A percentile compares a stretch with the other conserved stretches of the same genome.
Evolutionary conservation across 805 yeast genomes (phyloP).

Genomic region (Pichia exigua): DNA sequence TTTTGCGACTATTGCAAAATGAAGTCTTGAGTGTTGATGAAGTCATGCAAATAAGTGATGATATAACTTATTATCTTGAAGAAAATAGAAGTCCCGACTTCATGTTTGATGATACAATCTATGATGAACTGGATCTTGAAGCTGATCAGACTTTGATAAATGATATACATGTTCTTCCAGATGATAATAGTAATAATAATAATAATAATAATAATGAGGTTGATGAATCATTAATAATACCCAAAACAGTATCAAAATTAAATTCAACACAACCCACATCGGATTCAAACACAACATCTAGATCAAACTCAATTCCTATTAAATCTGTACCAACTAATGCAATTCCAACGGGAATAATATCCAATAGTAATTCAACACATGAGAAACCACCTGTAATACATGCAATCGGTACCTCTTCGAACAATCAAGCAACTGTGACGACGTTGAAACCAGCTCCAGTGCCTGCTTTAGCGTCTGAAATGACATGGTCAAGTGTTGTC

Average conservation of each 20-base stretch:
- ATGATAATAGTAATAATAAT: constrained; percentile 8
- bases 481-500: constrained; percentile 30
- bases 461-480: constrained; percentile 26
- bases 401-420: constrained; percentile 13
- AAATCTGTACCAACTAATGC: background rate
- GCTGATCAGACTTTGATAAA: constrained; percentile 31
- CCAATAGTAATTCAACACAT: background rate
- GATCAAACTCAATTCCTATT: background rate
- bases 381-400: constrained; percentile 12
- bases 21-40: constrained; percentile 70
- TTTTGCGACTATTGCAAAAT: constrained; percentile 69
- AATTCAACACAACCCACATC: constrained; percentile 5
- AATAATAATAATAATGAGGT: constrained; percentile 7
- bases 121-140: constrained; percentile 75
- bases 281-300: constrained; percentile 7
- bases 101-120: constrained; percentile 88
- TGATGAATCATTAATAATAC: constrained; percentile 7
- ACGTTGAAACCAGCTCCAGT: constrained; percentile 31
- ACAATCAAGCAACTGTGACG: constrained; percentile 19
- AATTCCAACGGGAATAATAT: background rate
- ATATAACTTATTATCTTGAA: constrained; percentile 86
- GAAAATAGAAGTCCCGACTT: constrained; percentile 91
- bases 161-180: constrained; percentile 23
- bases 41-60: constrained; percentile 74
- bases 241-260: background rate